Evolutionary conservation across 768 basidiomycete genomes (phyloP), one percentile per base, ranked within the genome.

Genomic region (Leccinum aurantiacum): DNA sequence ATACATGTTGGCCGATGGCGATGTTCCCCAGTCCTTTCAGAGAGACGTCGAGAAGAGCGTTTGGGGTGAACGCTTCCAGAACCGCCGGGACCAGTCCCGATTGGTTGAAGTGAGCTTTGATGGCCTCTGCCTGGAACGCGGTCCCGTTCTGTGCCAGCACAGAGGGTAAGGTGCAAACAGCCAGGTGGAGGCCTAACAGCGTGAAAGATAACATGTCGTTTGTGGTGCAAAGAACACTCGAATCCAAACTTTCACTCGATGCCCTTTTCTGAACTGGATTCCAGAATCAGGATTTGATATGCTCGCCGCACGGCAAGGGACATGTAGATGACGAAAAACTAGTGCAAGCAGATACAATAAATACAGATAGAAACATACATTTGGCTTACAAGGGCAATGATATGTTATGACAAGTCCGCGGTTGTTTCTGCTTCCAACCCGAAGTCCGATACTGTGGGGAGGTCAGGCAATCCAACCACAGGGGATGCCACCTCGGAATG

Each of bases 21-120:
- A 87, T 74, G 59, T 63, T 74, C 14, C 83, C 82, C 19, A 82
- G 74, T 47, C 80, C 82, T 72, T 61, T 58, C 67, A 68, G 92
- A 59, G 78, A 73, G 60, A 88, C 73, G 47, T 75, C 70, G 55
- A 93, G 77, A 47, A 85, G 50, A n/a, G 84, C 88, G 22, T 70
- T 72, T 6, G 90, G 90, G 58, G 75, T 71, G 73, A 93, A 91
- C n/a, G 74, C 71, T 7, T 79, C 25, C 51, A 93, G 65, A 50
- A 89, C 73, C 56, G 81, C 74, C 1, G 92, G 90, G 46, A 89
- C 84, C 62, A 93, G 73, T 53, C 73, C 77, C 17, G 86, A 78
- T 60, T 83, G 80, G 14, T 65, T 73, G 71, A 92, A 89, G 71
- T 91, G 85, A 22, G 90, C 90, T 68, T 87, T 75, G 54, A 89